phyloP scores from a whole-genome alignment of 192 early-diverging fungal genomes.

The Tieghemiomyces parasiticus region DNA sequence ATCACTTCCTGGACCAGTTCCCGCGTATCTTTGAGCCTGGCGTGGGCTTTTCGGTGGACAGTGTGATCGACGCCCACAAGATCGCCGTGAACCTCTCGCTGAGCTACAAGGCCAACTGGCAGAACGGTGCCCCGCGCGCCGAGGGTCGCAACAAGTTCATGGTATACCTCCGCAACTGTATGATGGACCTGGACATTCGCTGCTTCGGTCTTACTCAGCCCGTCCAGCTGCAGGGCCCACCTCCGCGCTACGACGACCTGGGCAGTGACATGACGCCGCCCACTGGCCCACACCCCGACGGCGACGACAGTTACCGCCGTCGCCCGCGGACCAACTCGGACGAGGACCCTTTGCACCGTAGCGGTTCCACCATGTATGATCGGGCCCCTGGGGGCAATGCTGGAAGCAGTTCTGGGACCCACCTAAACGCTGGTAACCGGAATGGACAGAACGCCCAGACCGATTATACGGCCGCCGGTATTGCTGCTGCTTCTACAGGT shows the following conservation, averaged over 20 bases:
- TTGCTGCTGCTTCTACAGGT: slow-evolving; percentile 3
- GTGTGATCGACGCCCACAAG: slow-evolving; percentile 41
- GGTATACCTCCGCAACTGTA: slow-evolving; percentile 42
- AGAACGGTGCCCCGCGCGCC: slow-evolving; percentile 46
- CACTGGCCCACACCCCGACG: neutral
- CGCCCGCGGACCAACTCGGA: neutral
- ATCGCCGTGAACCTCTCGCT: slow-evolving; percentile 48
- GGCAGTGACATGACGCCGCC: neutral
- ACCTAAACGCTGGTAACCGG: too few relatives aligned
- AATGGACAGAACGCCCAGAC: too few relatives aligned
- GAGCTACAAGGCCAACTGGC: slow-evolving; percentile 70
- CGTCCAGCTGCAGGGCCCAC: slow-evolving; percentile 14
- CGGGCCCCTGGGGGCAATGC: neutral
- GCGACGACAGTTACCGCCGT: neutral
- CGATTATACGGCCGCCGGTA: neutral
- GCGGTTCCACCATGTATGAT: neutral
- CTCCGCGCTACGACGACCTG: slow-evolving; percentile 9
- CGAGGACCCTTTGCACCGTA: neutral
- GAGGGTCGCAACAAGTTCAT: slow-evolving; percentile 50
- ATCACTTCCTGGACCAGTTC: slow-evolving; percentile 35
- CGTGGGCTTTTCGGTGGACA: slow-evolving; percentile 43
- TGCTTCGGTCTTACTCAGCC: slow-evolving; percentile 39
- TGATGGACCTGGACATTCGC: slow-evolving; percentile 38
- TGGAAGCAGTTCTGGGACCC: too few relatives aligned
- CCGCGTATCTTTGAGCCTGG: slow-evolving; percentile 35